Evolutionary conservation across 306 rosid genomes (phyloP), one percentile per base, ranked within the genome.

Genomic region (Prunus armeniaca): DNA sequence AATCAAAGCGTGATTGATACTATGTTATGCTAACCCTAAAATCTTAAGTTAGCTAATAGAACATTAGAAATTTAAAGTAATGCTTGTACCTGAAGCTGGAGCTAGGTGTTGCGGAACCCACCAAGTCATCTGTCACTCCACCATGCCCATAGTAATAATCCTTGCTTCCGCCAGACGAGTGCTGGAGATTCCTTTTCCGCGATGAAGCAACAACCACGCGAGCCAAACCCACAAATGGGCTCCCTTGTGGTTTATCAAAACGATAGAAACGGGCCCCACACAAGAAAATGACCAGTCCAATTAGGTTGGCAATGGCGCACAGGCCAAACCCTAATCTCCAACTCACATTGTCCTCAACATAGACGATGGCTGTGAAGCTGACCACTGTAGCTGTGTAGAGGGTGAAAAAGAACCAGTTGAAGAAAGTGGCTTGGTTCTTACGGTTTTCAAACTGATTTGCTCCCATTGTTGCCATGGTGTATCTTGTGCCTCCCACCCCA

Each of bases 401-500:
- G 2, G 81, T 38, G 27, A 86, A 66, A 71, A 88, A 88, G 66
- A 54, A 86, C 90, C 90, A 86, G 71, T 84, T 84, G 67, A 86
- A 88, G 73, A 88, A 88, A 17, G 12, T 17, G 0, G 55, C 78
- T 9, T 66, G 87, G 14, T 82, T 71, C 61, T 86, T 73, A 3
- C 74, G 66, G 66, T 80, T 77, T 2, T 76, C 83, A 8, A 86
- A 88, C 28, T 86, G 11, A 57, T 78, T 80, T 25, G 90, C 87
- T 6, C 92, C 92, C 25, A 86, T 64, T 0, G 92, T 65, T 51
- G 89, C 87, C 1, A 80, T 47, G 10, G 89, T 89, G 80, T 71
- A 89, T 22, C 91, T 85, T 30, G 86, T 34, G 6, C 93, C 89
- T 11, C 89, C 93, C 8, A 79, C 22, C 30, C 91, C 93, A 25